Percentiles rank a stretch among this genome's conserved stretches.
phyloP scores from a whole-genome alignment of 2,329 filamentous ascomycete species.

The Pseudogymnoascus sp. region DNA sequence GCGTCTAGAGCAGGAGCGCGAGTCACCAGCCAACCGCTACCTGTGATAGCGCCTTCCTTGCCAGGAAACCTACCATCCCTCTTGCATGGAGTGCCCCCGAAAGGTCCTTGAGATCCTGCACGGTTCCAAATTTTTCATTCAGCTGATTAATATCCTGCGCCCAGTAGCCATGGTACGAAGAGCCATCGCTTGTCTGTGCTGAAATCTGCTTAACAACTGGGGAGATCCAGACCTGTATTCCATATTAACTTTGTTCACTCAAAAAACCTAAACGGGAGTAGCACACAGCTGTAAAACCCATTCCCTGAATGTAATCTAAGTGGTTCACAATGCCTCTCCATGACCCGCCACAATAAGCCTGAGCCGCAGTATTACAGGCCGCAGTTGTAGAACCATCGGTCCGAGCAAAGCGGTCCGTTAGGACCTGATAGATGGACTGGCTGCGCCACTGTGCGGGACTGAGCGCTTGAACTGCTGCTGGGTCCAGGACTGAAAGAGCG shows the following conservation, averaged over 20 bases:
- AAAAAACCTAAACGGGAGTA: not conserved
- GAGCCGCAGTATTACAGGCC: conserved; percentile 12
- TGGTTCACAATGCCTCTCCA: conserved; percentile 42
- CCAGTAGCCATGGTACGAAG: conserved; percentile 43
- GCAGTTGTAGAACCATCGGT: conserved; percentile 25
- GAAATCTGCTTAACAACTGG: conserved; percentile 34
- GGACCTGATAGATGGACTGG: conserved; percentile 36
- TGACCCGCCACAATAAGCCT: conserved; percentile 42
- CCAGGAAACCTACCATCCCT: conserved; percentile 29
- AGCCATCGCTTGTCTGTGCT: conserved; percentile 33
- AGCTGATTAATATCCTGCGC: conserved; percentile 37
- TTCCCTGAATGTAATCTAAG: conserved; percentile 18
- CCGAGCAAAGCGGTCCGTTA: conserved; percentile 37
- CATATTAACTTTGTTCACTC: not conserved
- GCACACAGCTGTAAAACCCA: conserved; percentile 39
- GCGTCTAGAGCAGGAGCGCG: no score
- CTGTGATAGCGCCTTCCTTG: no score
- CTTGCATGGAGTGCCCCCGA: conserved; percentile 35
- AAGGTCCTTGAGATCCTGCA: conserved; percentile 38
- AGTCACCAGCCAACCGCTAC: no score
- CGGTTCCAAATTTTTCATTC: conserved; percentile 41
- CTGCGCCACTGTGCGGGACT: conserved; percentile 28
- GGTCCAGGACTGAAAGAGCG: not conserved
- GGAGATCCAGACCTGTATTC: conserved; percentile 28
- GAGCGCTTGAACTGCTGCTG: not conserved